Evolutionary conservation across 805 yeast genomes (phyloP).

Genomic region (Zygoascus bituminiphila): DNA sequence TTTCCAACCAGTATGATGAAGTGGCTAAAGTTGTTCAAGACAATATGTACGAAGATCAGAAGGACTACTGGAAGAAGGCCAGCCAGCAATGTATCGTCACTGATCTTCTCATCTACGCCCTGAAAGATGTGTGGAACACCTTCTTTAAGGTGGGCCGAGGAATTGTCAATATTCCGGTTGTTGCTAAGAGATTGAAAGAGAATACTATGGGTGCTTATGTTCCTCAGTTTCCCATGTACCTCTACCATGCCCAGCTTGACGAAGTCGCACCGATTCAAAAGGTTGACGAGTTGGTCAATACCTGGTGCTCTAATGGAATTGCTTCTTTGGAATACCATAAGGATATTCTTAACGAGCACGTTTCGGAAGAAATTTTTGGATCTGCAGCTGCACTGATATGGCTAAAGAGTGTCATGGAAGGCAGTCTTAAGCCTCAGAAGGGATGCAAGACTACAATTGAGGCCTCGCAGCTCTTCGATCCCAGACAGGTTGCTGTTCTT

Average conservation of each 20-base stretch:
- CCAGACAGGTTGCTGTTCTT: not conserved
- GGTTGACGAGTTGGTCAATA: slow-evolving; percentile 14
- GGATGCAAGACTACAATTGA: not conserved
- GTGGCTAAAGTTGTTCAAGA: not conserved
- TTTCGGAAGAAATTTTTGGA: slow-evolving; percentile 7
- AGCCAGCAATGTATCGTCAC: not conserved
- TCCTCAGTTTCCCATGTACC: slow-evolving; percentile 12
- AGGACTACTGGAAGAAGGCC: slow-evolving; percentile 1
- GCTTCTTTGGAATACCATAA: slow-evolving; percentile 9
- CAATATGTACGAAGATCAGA: not conserved
- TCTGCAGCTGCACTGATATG: slow-evolving; percentile 9
- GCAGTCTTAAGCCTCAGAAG: not conserved
- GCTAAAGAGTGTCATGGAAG: not conserved
- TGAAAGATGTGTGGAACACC: not conserved
- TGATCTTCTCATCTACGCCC: not conserved
- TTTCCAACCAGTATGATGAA: slow-evolving; percentile 22
- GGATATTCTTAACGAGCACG: slow-evolving; percentile 9
- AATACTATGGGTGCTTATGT: slow-evolving; percentile 11
- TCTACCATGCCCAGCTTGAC: slow-evolving; percentile 25
- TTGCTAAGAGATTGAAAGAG: slow-evolving; percentile 10
- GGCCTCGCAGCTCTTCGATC: not conserved
- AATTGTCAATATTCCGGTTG: slow-evolving; percentile 10
- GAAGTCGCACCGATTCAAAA: slow-evolving; percentile 15
- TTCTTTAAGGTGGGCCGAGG: slow-evolving; percentile 16
- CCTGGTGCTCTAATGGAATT: slow-evolving; percentile 21